Conservation (phyloP, 164 flowering plant genomes). For the Taxillus chinensis region DNA sequence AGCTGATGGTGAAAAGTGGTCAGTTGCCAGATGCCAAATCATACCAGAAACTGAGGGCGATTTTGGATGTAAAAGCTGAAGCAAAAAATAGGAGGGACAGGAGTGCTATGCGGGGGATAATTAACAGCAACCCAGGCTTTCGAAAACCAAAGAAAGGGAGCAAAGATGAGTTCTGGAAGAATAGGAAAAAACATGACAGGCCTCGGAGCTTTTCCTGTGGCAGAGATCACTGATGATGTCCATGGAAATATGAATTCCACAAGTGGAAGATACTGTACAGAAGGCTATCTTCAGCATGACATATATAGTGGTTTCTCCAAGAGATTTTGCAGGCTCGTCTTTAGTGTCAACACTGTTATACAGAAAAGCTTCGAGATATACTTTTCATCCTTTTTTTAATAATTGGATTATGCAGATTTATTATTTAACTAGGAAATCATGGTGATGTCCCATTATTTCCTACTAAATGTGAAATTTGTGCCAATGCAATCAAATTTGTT, state of each 20-base stretch:
- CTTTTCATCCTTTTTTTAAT: too few species aligned
- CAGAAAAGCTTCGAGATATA: too few species aligned
- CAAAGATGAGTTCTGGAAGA: slow-evolving; percentile 94
- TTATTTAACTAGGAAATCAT: too few species aligned
- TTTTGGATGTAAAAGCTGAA: slow-evolving; percentile 68
- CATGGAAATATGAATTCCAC: not conserved
- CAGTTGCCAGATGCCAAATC: slow-evolving; percentile 71
- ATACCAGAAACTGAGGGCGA: slow-evolving; percentile 66
- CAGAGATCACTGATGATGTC: not conserved
- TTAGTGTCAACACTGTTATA: too few species aligned
- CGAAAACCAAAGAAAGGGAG: slow-evolving; percentile 49
- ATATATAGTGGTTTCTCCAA: too few species aligned
- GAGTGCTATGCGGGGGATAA: slow-evolving; percentile 75
- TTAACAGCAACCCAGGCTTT: slow-evolving; percentile 53
- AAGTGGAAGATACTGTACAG: too few species aligned
- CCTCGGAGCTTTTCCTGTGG: slow-evolving; percentile 3
- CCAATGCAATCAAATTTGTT: too few species aligned
- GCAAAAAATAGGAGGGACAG: slow-evolving; percentile 60
- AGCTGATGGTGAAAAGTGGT: slow-evolving; percentile 70
- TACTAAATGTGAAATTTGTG: too few species aligned
- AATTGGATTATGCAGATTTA: too few species aligned
- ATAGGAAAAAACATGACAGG: slow-evolving; percentile 29
- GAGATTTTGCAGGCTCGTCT: too few species aligned
- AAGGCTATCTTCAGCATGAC: too few species aligned
- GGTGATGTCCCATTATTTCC: too few species aligned